Evolutionary conservation across 2,329 filamentous ascomycete genomes (phyloP), one percentile per base, ranked within the genome.

Genomic region (Zopfia rhizophila): DNA sequence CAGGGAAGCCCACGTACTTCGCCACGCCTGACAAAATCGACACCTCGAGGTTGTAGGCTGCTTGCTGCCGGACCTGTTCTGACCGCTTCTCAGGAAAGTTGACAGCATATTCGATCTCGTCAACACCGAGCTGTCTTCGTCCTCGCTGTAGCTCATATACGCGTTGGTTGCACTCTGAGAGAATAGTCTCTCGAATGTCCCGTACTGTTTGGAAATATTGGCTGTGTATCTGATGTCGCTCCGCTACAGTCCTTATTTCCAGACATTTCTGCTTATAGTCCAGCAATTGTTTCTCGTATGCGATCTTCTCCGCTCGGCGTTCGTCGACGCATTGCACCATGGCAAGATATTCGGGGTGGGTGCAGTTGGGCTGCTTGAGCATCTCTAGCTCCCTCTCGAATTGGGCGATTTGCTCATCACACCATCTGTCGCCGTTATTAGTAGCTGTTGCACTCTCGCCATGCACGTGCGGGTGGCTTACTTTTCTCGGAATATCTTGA

Each of bases 1-100:
- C 92, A 24, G 94, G 94, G 73, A 99, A 99, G 17, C 94, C 94
- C 63, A 96, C 87, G 69, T 97, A 92, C 74, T 97, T 97, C 24
- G 93, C 92, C 38, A 97, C 81, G 25, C 93, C 93, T 5, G 92
- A 87, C 45, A 99, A 77, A 19, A 97, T 85, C 0, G 92, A 96
- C 4, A 99, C 92, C 69, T 99, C 94, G 56, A 88, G 89, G 69
- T 96, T 97, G 76, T 97, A 97, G 33, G 92, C 89, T 37, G 91
- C 83, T 59, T 96, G 92, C 53, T 97, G 89, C 51, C 85, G 82
- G 49, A 96, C 82, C 63, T 93, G 90, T 61, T 92, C 87, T 19
- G 86, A 82, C 51, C 86, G 84, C 53, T 87, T 86, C 38, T 87
- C 84, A 6, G 91, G 89, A 66, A 95, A 95, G 41, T 88, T 84